These are phyloP conservation scores for Leccinum subspadiceum DNA, from an alignment of 1,284 basidiomycete genomes.

Conservation along the genomic window DNA sequence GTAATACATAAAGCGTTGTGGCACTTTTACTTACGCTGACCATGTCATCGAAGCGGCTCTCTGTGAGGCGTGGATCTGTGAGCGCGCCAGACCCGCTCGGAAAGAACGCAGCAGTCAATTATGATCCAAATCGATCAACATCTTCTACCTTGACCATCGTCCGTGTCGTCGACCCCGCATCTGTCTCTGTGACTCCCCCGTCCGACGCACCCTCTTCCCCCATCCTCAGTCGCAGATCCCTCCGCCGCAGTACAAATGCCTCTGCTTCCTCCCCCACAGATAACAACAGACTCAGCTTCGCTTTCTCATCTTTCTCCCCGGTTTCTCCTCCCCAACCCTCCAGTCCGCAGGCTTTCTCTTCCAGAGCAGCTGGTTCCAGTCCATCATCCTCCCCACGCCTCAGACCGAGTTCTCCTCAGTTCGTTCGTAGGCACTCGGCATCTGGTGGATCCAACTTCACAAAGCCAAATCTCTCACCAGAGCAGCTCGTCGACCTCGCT, in stretches of 20 bases:
- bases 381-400: constrained; percentile 45
- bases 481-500: constrained; percentile 68
- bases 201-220: not conserved
- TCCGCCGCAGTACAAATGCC: constrained; percentile 31
- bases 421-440: constrained; percentile 31
- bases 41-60: constrained; percentile 42
- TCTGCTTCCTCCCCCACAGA: constrained; percentile 30
- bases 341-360: constrained; percentile 13
- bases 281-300: constrained; percentile 57
- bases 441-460: constrained; percentile 26
- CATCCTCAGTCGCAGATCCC: constrained; percentile 6
- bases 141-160: constrained; percentile 74
- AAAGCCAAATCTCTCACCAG: constrained; percentile 55
- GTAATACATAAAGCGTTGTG: constrained; percentile 4
- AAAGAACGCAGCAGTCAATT: constrained; percentile 47
- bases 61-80: constrained; percentile 60
- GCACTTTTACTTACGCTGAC: not conserved
- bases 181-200: constrained; percentile 6
- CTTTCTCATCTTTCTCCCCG: constrained; percentile 56
- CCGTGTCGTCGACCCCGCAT: constrained; percentile 44
- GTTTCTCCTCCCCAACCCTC: constrained; percentile 20
- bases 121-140: constrained; percentile 51
- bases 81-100: constrained; percentile 67
- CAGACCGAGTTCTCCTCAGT: constrained; percentile 45
- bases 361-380: constrained; percentile 20